Conservation (phyloP, 306 rosid genomes). For the Oxytropis ochrocephala region DNA sequence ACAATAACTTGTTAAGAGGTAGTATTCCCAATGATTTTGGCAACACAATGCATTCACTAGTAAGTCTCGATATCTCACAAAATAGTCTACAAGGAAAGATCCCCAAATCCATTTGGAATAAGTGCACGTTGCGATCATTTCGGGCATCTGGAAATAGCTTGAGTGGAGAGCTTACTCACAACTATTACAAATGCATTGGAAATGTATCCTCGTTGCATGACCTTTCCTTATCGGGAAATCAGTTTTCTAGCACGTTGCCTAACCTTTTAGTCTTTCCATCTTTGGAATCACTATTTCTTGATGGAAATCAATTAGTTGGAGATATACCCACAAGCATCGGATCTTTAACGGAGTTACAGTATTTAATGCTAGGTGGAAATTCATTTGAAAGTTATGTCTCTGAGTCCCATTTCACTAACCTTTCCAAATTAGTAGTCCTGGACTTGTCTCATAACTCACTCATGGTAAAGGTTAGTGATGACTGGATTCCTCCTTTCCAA, state of each 20-base stretch:
- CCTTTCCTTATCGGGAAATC: not conserved
- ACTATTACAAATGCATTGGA: not conserved
- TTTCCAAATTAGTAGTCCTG: not conserved
- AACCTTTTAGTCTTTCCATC: not conserved
- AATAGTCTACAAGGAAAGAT: too few species aligned
- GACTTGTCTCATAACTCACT: not conserved
- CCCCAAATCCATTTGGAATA: too few species aligned
- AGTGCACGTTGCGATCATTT: not conserved
- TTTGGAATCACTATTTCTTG: not conserved
- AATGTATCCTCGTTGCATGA: not conserved
- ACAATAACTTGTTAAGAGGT: not conserved
- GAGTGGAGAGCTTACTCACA: not conserved
- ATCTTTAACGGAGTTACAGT: not conserved
- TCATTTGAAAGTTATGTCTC: not conserved
- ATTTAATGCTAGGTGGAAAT: rapidly evolving
- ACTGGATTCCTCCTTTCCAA: too few species aligned
- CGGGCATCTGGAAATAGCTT: rapidly evolving
- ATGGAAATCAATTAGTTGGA: not conserved
- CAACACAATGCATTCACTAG: not conserved
- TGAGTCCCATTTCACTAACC: not conserved
- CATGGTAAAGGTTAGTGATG: too few species aligned
- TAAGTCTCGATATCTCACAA: too few species aligned
- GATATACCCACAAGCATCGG: not conserved
- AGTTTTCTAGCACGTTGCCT: not conserved
- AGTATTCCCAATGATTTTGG: slow-evolving; percentile 1